These are phyloP conservation scores for Moesziomyces globuligerus DNA, from an alignment of 1,284 basidiomycete genomes.

Conservation along the genomic window DNA sequence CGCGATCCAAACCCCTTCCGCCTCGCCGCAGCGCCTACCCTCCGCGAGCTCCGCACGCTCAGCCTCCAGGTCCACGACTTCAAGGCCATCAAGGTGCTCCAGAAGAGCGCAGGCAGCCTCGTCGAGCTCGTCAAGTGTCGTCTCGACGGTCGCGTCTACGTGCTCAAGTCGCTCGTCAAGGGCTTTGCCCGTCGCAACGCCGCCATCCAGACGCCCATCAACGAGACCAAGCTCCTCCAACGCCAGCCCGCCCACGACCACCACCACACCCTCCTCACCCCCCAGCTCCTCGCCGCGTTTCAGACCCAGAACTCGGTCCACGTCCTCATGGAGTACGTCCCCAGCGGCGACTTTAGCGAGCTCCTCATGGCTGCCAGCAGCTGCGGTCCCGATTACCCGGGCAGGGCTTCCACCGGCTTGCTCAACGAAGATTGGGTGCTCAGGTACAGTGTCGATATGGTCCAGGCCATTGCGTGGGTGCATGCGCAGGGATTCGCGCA, in stretches of 20 bases:
- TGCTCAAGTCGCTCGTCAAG: constrained; percentile 64
- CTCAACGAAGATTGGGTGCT: constrained; percentile 57
- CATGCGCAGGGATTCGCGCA: constrained; percentile 61
- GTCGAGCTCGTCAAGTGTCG: constrained; percentile 64
- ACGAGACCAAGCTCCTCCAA: constrained; percentile 56
- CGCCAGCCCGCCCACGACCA: constrained; percentile 10
- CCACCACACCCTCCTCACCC: constrained; percentile 32
- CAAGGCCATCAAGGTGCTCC: constrained; percentile 54
- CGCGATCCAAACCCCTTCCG: constrained; percentile 44
- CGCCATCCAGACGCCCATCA: constrained; percentile 56
- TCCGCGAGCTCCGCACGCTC: constrained; percentile 25
- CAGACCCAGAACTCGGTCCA: constrained; percentile 61
- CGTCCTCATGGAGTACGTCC: constrained; percentile 65
- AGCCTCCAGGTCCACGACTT: constrained; percentile 54
- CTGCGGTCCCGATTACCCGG: constrained; percentile 48
- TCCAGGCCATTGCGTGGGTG: constrained; percentile 63
- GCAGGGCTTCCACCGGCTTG: constrained; percentile 53
- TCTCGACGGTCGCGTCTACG: constrained; percentile 61
- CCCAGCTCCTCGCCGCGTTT: constrained; percentile 60
- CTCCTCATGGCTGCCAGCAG: constrained; percentile 57
- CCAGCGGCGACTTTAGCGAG: constrained; percentile 64
- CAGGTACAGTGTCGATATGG: constrained; percentile 61
- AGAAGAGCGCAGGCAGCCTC: constrained; percentile 55
- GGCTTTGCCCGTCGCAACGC: constrained; percentile 59
- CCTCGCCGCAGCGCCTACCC: constrained; percentile 19